Evolutionary conservation across 2,329 filamentous ascomycete species (phyloP), one percentile per base, ranked within the genome.

Genomic region (Ilyonectria mors-panacis): DNA sequence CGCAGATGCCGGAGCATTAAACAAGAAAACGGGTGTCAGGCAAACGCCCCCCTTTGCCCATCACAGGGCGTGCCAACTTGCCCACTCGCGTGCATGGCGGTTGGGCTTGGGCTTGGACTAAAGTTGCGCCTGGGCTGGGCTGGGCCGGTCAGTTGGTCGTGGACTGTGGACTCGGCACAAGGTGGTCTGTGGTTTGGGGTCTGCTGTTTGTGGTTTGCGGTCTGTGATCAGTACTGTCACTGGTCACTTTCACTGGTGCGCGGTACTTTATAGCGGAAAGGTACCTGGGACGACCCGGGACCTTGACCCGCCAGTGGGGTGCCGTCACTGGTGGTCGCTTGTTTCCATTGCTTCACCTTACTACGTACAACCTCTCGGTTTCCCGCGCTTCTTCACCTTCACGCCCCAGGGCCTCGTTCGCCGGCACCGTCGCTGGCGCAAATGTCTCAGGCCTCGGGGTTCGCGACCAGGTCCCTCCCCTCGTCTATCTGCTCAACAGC

Each of bases 291-390:
- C 53, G 15, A 35, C n/a, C 56, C 45, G 15, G 60, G 33, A 23
- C 60, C 45, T 15, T 57, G 39, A 39, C 47, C 48, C 62, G 61
- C 61, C 61, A 59, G 61, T 59, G 55, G 61, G 61, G 48, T 64
- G 47, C 53, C 54, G 54, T 61, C 61, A 26, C 37, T 42, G 21
- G 53, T 45, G 33, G 60, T 63, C 53, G 61, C 54, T 64, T 58
- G 61, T 64, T 39, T 56, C 51, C 28, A 39, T 45, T 39, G 51
- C 62, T 64, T 64, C 55, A 39, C 45, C 35, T 48, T 44, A 33
- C 26, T 26, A 26, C 26, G 26, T 26, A 26, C 33, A 55, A 48
- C 19, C 19, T 62, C 51, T 23, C 44, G 8, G 19, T 33, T 53
- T 35, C 30, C 19, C 50, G 30, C 19, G n/a, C n/a, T 51, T 35